Percentiles rank a stretch among this genome's conserved stretches.
phyloP scores from a whole-genome alignment of 495 filamentous ascomycete species.

The Chlorociboria aeruginascens region DNA sequence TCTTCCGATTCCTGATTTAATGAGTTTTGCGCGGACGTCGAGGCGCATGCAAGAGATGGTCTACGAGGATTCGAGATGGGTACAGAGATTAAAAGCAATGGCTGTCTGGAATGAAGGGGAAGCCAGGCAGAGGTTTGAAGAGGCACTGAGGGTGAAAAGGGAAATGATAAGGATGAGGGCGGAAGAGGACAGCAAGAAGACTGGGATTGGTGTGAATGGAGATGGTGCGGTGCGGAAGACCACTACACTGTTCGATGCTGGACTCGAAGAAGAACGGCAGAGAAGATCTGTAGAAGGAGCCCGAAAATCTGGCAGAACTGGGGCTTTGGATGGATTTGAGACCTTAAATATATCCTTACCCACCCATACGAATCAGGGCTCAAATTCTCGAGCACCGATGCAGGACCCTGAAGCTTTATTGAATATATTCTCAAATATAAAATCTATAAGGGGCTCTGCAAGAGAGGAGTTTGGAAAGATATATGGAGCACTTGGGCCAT shows the following conservation, averaged over 20 bases:
- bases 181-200: slow-evolving; percentile 33
- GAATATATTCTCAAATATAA: slow-evolving; percentile 50
- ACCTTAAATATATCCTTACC: slow-evolving; percentile 22
- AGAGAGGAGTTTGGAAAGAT: slow-evolving; percentile 84
- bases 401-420: slow-evolving; percentile 49
- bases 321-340: slow-evolving; percentile 29
- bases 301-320: slow-evolving; percentile 4
- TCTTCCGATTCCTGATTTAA: slow-evolving; percentile 69
- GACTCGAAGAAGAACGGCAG: slow-evolving; percentile 42
- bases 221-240: slow-evolving; percentile 6
- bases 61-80: slow-evolving; percentile 96
- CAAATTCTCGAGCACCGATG: slow-evolving; percentile 18
- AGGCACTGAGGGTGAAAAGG: slow-evolving; percentile 52
- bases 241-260: slow-evolving; percentile 56
- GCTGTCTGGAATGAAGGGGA: slow-evolving; percentile 88
- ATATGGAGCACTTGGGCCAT: slow-evolving; percentile 75
- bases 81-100: slow-evolving; percentile 70
- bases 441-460: slow-evolving; percentile 75
- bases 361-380: not conserved
- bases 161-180: slow-evolving; percentile 43
- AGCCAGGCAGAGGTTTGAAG: slow-evolving; percentile 67
- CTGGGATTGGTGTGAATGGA: slow-evolving; percentile 26
- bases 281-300: slow-evolving; percentile 13
- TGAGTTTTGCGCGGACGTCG: slow-evolving; percentile 79
- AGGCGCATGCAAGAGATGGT: slow-evolving; percentile 94